Evolutionary conservation across 139 green algal species (phyloP).

Genomic region (Closterium sp.): DNA sequence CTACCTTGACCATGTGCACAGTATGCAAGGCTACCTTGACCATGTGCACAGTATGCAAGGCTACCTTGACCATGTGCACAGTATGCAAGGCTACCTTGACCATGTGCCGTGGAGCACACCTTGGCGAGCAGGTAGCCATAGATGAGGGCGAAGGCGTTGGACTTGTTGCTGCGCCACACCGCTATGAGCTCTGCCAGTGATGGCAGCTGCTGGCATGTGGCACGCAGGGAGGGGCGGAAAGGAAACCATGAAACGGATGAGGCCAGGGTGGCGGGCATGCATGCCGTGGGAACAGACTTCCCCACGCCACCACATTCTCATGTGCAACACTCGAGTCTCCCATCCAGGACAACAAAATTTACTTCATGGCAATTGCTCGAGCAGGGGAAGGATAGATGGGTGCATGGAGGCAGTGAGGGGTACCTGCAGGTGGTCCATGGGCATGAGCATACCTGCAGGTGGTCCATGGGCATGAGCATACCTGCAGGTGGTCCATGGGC

Average conservation of each 20-base stretch:
- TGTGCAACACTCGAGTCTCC: no score
- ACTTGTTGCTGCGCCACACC: conserved; percentile 16
- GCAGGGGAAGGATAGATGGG: not conserved
- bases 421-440: not conserved
- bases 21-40: no score
- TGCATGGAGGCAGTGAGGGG: not conserved
- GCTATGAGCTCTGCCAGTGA: conserved; percentile 1
- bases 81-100: not conserved
- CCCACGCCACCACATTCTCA: no score
- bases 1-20: no score
- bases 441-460: conserved; percentile 1
- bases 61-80: no score
- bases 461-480: not conserved
- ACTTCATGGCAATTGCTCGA: not conserved
- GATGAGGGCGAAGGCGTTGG: conserved; percentile 20
- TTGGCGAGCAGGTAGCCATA: conserved; percentile 37
- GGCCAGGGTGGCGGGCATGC: no score
- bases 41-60: no score
- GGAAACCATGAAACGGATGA: not conserved
- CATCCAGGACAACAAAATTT: no score
- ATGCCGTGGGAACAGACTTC: no score
- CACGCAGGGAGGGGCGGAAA: not conserved
- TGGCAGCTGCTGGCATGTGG: conserved; percentile 11
- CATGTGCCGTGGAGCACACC: no score
- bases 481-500: conserved; percentile 22